Evolutionary conservation across 23 red algal genomes (phyloP).

Genomic region (Cyanidium caldarium): DNA sequence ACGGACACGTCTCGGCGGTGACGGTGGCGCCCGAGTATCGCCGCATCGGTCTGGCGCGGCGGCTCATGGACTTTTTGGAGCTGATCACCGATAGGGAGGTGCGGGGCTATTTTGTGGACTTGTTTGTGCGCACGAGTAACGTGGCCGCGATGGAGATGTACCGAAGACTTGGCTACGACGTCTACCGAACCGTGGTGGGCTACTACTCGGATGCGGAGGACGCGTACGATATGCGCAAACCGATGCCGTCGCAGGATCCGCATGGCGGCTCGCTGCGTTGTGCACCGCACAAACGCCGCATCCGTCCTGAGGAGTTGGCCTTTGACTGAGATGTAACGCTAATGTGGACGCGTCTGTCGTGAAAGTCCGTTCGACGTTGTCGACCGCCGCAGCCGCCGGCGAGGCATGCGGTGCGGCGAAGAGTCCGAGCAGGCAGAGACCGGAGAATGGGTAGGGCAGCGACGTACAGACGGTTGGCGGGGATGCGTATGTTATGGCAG

Average conservation of each 20-base stretch:
- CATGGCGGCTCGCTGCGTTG: neutral
- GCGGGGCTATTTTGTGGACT: conserved; percentile 55
- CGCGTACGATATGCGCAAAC: conserved; percentile 16
- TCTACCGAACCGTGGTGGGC: conserved; percentile 47
- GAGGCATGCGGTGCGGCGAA: too few species aligned
- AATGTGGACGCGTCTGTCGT: too few species aligned
- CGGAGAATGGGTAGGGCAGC: too few species aligned
- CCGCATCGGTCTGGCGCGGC: conserved; percentile 45
- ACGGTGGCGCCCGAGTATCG: conserved; percentile 76
- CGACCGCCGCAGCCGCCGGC: too few species aligned
- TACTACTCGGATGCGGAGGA: conserved; percentile 69
- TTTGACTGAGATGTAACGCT: too few species aligned
- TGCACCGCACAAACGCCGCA: neutral
- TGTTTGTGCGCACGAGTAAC: conserved; percentile 62
- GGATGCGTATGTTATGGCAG: too few species aligned
- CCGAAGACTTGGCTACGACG: conserved; percentile 55
- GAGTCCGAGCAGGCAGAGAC: too few species aligned
- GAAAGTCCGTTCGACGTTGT: too few species aligned
- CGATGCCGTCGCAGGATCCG: neutral
- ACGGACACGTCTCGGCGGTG: conserved; percentile 84
- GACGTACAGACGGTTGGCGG: too few species aligned
- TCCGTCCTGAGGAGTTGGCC: neutral
- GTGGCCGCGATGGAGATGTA: conserved; percentile 75
- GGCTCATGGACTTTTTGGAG: conserved; percentile 40
- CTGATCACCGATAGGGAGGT: conserved; percentile 19